Conservation (phyloP, 2,329 filamentous ascomycete genomes). For the Metarhizium brunneum region DNA sequence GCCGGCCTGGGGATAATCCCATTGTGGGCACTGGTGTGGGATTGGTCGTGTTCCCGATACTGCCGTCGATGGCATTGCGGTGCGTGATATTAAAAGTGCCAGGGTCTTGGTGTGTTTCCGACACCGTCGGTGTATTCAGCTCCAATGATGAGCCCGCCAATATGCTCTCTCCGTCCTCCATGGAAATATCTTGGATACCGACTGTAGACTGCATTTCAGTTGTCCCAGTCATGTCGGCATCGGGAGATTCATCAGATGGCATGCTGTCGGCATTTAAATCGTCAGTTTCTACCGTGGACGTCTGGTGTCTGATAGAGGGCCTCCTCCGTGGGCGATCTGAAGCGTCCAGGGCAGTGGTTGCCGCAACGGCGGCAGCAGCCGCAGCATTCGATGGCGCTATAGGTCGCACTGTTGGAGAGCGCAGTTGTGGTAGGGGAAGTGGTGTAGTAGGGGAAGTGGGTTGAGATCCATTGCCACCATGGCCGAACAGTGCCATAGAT, state of each 20-base stretch:
- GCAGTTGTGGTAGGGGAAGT: slow-evolving; percentile 53
- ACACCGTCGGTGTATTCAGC: slow-evolving; percentile 67
- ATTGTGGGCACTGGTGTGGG: slow-evolving; percentile 58
- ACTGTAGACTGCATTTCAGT: slow-evolving; percentile 74
- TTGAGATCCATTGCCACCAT: slow-evolving; percentile 69
- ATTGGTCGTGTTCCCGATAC: slow-evolving; percentile 64
- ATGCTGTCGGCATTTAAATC: slow-evolving; percentile 79
- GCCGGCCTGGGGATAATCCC: slow-evolving; percentile 64
- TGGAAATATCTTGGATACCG: slow-evolving; percentile 71
- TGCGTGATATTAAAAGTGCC: slow-evolving; percentile 94
- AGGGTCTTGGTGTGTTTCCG: slow-evolving; percentile 69
- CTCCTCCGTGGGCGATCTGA: slow-evolving; percentile 54
- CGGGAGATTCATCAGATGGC: slow-evolving; percentile 66
- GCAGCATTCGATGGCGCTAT: slow-evolving; percentile 35
- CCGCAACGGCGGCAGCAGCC: slow-evolving; percentile 33
- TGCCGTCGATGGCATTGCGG: slow-evolving; percentile 73
- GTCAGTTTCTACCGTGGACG: slow-evolving; percentile 82
- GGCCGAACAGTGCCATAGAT: slow-evolving; percentile 66
- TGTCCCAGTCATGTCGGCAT: slow-evolving; percentile 70
- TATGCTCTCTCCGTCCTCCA: slow-evolving; percentile 74
- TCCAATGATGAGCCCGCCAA: slow-evolving; percentile 67
- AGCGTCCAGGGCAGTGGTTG: slow-evolving; percentile 39
- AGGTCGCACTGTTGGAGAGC: slow-evolving; percentile 44
- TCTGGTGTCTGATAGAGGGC: slow-evolving; percentile 82
- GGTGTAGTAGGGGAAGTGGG: slow-evolving; percentile 87